These are phyloP conservation scores for Nannochloropsis gaditana DNA, from an alignment of 108 stramenopile genomes.

Conservation along the genomic window DNA sequence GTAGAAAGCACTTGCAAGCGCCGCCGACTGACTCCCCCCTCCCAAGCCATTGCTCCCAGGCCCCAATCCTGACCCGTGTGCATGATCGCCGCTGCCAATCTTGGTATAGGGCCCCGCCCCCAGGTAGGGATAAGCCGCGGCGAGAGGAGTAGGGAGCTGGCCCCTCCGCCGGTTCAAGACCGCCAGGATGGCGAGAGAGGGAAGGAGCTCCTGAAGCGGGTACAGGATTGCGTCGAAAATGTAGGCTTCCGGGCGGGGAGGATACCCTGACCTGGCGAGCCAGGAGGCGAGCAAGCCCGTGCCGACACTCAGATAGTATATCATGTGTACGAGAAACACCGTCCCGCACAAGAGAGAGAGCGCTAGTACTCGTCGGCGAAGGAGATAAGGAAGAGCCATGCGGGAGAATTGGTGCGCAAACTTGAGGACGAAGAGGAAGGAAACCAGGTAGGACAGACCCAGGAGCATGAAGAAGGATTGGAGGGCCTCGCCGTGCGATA, in stretches of 20 bases:
- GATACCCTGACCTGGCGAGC: neutral
- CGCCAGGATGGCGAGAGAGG: neutral
- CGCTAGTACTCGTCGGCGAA: neutral
- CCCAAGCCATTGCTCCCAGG: neutral
- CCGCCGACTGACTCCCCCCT: neutral
- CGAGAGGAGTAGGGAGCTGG: neutral
- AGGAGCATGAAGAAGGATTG: neutral
- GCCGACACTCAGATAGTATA: neutral
- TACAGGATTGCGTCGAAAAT: neutral
- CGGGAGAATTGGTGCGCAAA: neutral
- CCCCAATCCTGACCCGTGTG: neutral
- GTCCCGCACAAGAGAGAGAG: neutral
- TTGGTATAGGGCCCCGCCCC: neutral
- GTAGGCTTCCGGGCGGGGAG: neutral
- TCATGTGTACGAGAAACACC: neutral
- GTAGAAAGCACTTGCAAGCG: neutral
- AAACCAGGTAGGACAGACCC: neutral
- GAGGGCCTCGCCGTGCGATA: neutral
- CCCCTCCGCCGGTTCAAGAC: neutral
- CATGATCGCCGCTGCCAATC: neutral
- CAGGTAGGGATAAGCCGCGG: neutral
- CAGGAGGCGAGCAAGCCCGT: neutral
- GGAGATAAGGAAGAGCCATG: neutral
- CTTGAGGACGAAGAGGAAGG: neutral
- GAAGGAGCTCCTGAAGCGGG: neutral